Base-by-base conservation (phyloP, 495 filamentous ascomycete genomes). In the Lichina pygmaea region DNA sequence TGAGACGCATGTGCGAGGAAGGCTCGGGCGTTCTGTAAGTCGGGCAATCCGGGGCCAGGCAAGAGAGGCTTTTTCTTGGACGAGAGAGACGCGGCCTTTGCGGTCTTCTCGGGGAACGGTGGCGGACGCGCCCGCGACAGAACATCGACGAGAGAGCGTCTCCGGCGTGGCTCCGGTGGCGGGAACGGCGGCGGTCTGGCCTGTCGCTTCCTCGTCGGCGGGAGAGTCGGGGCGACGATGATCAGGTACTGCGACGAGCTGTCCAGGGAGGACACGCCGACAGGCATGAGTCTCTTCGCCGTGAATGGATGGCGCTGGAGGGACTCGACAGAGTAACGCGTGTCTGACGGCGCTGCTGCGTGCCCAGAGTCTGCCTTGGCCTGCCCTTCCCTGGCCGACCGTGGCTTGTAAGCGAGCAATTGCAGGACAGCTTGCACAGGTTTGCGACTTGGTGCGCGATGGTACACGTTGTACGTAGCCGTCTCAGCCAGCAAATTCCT, bases 281-380 rank as follows among this genome's bases (percentile, higher is more conserved):
- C 62, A 0, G 89, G 89, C 37, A 81, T 70, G 58, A 97, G 95
- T 0, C 84, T 91, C 57, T 97, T 89, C 24, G 79, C 77, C 13
- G 89, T 93, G 61, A 71, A 94, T 0, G 89, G 91, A 56, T 97
- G 89, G 17, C 91, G 75, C 58, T 97, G 89, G 38, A 97, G 73
- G 47, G 93, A 73, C 6, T 61, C 57, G 41, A 93, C 68, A 34
- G 73, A 63, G 56, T 31, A 8, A 3, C n/a, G 9, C 10, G n/a
- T 11, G 17, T 46, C 42, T 6, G 33, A 37, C 15, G 42, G n/a
- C 6, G n/a, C 16, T 17, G 33, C 43, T 7, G 15, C 46, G 43
- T 42, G 33, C 53, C 42, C 33, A 44, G 24, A 32, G 38, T 13
- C 31, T 9, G 8, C 41, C 30, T 34, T 39, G 37, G 15, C 31